Evolutionary conservation across 768 basidiomycete species (phyloP).

Genomic region (Lentinula detonsa): DNA sequence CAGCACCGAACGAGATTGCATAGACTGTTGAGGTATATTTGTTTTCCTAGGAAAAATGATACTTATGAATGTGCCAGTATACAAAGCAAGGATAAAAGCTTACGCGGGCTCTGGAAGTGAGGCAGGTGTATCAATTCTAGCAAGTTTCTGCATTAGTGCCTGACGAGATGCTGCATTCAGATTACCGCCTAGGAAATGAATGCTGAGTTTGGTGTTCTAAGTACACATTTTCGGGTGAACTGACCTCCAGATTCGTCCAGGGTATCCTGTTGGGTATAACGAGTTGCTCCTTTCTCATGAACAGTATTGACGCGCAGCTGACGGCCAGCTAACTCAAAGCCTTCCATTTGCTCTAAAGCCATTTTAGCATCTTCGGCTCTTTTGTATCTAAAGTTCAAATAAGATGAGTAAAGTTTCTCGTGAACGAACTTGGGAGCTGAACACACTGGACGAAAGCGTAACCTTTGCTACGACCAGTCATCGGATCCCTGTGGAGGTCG

Average conservation of each 20-base stretch:
- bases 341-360: constrained; percentile 98
- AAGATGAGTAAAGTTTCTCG: neutral
- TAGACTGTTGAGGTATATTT: constrained; percentile 66
- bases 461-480: constrained; percentile 94
- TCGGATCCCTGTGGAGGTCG: constrained; percentile 92
- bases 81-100: constrained; percentile 14
- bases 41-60: constrained; percentile 41
- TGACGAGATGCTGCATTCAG: constrained; percentile 97
- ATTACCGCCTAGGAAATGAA: constrained; percentile 68
- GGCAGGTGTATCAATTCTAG: constrained; percentile 75
- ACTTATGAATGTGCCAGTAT: constrained; percentile 11
- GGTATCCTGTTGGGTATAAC: constrained; percentile 71
- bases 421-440: neutral
- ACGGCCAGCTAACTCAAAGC: constrained; percentile 94
- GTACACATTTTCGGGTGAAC: neutral
- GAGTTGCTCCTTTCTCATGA: constrained; percentile 80
- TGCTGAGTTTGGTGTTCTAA: constrained; percentile 9
- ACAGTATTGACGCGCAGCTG: constrained; percentile 89
- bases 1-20: constrained; percentile 86
- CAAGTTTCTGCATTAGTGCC: constrained; percentile 99
- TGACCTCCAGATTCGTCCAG: constrained; percentile 88
- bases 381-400: constrained; percentile 56
- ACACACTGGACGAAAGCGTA: constrained; percentile 96
- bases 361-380: constrained; percentile 91
- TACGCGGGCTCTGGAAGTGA: constrained; percentile 58